Conservation (phyloP, 331 rosid species). For the Arachis monticola region DNA sequence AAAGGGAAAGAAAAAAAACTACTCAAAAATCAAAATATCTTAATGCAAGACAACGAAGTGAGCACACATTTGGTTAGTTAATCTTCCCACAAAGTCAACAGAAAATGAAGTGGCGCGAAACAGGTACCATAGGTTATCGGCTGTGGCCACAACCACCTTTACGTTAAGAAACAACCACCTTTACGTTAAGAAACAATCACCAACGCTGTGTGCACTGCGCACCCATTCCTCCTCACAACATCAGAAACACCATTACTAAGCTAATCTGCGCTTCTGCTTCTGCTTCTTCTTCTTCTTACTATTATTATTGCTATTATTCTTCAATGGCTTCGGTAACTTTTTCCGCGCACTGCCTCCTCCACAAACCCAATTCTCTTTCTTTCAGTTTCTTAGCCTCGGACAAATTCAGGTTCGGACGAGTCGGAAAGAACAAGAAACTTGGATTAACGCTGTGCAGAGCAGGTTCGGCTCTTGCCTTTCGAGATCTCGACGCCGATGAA, state of each 20-base stretch:
- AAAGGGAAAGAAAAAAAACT: too few species aligned
- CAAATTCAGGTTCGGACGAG: constrained; percentile 35
- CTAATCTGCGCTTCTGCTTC: constrained; percentile 32
- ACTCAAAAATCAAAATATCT: too few species aligned
- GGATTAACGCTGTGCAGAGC: constrained; percentile 58
- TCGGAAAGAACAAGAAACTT: constrained; percentile 31
- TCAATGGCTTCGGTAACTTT: constrained; percentile 72
- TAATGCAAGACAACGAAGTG: too few species aligned
- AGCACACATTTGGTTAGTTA: background rate
- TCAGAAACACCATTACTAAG: background rate
- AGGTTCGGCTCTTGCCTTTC: constrained; percentile 61
- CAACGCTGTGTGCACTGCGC: constrained; percentile 29
- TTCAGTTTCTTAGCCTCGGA: constrained; percentile 46
- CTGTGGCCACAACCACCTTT: constrained; percentile 55
- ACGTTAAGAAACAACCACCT: too few species aligned
- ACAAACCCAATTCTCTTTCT: constrained; percentile 41
- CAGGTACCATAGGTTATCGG: constrained; percentile 50
- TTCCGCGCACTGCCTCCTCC: constrained; percentile 52
- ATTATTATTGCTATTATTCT: constrained; percentile 23
- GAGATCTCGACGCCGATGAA: constrained; percentile 89
- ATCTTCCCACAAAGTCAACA: constrained; percentile 25
- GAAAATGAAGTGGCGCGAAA: constrained; percentile 80
- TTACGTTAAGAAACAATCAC: too few species aligned
- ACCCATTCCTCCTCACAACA: background rate
- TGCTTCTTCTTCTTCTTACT: background rate